Evolutionary conservation across 2,329 filamentous ascomycete genomes (phyloP), one percentile per base, ranked within the genome.

Genomic region (Septoria petroselini): DNA sequence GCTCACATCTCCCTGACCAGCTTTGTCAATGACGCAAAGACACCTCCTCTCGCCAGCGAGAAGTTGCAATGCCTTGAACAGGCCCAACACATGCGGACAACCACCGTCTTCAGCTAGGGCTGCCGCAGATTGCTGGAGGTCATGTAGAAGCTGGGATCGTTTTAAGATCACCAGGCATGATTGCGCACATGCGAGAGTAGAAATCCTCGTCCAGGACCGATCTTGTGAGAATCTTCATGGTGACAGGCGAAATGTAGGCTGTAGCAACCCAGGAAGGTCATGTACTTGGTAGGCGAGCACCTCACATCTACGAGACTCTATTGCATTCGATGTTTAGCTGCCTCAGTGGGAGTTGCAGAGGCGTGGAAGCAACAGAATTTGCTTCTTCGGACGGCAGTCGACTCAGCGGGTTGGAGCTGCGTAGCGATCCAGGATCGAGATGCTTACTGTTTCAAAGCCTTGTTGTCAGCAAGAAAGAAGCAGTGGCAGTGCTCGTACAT

Each of bases 131-230:
- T 3, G 63, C 54, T 27, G 39, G 44, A 8, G 62, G 62, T 60
- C 61, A 65, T 5, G 59, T 59, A 21, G 52, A 41, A 34, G 52
- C 35, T 17, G 55, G 40, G 35, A 59, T 49, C 41, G 47, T 48
- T 21, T 54, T 30, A 9, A 63, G 48, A 39, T 63, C 63, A 11
- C 60, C 62, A 35, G 61, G 55, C 61, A 64, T 63, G 21, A 9
- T 44, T 9, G 1, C 19, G 5, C 11, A 30, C 15, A 21, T 30
- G 7, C 17, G 11, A 33, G 18, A 43, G 17, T 34, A 33, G 17
- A 19, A n/a, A 14, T 12, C 41, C 31, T 43, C 25, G 29, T 33
- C 14, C n/a, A 15, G 7, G 14, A 38, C 17, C 9, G 18, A 7
- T 19, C 18, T 7, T 7, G 6, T 38, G 17, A 38, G 14, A 11